Evolutionary conservation across 768 basidiomycete species (phyloP), one percentile per base, ranked within the genome.

Genomic region (Galerina marginata): DNA sequence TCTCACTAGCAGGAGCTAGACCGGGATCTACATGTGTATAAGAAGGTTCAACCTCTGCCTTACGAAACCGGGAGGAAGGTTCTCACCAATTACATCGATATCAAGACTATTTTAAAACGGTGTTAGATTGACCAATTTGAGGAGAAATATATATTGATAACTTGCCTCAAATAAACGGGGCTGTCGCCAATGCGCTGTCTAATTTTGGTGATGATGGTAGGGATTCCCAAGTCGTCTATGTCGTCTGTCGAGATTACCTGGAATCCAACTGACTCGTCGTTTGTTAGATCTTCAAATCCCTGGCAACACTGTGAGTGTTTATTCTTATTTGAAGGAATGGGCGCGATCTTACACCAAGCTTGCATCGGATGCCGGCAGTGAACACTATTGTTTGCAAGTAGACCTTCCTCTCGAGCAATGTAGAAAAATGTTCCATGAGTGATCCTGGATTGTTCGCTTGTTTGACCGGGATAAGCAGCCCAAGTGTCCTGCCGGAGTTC

Each of bases 351-450:
- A 74, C 74, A 38, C 50, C 73, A 45, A 95, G 77, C 67, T 91
- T 91, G 74, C 90, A 92, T 46, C 93, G 80, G 61, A 96, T 90
- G 3, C 95, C 93, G 9, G 89, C 95, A 69, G 20, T 96, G 95
- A 26, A 96, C 85, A 61, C 90, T 93, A 16, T 84, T 83, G 65
- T 91, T 88, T 29, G 86, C 79, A 60, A 96, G 83, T 42, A 94
- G 79, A 1, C 91, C 90, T 70, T 94, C 91, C 66, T 91, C 83
- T 26, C 82, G 81, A 0, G 95, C 95, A 39, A 91, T 71, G 72
- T 86, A 85, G 77, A 95, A 96, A 78, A 93, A 95, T 1, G 90
- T 91, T 56, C 93, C 94, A 66, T 96, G 94, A 0, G 87, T 95
- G 42, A 93, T 78, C 59, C 79, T 86, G 49, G 86, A 88, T 72